These are phyloP conservation scores for Spathaspora hagerdaliae DNA, from an alignment of 805 yeast genomes.

Conservation along the genomic window DNA sequence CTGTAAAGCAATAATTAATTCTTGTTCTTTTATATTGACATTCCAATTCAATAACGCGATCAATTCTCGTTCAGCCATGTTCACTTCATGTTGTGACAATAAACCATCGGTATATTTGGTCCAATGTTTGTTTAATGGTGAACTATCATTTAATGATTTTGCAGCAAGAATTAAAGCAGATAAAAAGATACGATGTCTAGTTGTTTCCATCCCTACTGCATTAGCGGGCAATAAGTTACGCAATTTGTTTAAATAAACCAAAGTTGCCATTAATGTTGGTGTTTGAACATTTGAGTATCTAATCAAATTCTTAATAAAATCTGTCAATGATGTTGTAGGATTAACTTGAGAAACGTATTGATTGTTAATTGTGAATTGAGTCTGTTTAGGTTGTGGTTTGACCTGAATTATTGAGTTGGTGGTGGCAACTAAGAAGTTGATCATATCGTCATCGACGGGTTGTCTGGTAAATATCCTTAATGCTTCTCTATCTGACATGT, in stretches of 20 bases:
- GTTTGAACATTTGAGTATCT: constrained; percentile 88
- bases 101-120: constrained; percentile 87
- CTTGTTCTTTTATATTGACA: constrained; percentile 64
- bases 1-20: constrained; percentile 62
- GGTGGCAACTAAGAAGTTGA: constrained; percentile 52
- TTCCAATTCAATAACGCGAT: constrained; percentile 84
- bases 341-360: constrained; percentile 14
- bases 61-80: constrained; percentile 87
- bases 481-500: constrained; percentile 40
- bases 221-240: constrained; percentile 77
- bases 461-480: constrained; percentile 50
- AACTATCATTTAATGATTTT: constrained; percentile 85
- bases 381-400: constrained; percentile 11
- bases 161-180: constrained; percentile 92
- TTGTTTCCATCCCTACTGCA: constrained; percentile 88
- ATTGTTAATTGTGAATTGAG: not conserved
- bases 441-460: constrained; percentile 57
- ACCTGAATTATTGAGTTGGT: constrained; percentile 55
- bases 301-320: constrained; percentile 71
- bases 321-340: constrained; percentile 33
- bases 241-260: constrained; percentile 77
- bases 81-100: constrained; percentile 71
- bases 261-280: constrained; percentile 89
- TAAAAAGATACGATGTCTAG: constrained; percentile 87
- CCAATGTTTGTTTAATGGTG: constrained; percentile 97